Evolutionary conservation across 192 early-diverging fungal species (phyloP), one percentile per base, ranked within the genome.

Genomic region (Funneliformis geosporum): DNA sequence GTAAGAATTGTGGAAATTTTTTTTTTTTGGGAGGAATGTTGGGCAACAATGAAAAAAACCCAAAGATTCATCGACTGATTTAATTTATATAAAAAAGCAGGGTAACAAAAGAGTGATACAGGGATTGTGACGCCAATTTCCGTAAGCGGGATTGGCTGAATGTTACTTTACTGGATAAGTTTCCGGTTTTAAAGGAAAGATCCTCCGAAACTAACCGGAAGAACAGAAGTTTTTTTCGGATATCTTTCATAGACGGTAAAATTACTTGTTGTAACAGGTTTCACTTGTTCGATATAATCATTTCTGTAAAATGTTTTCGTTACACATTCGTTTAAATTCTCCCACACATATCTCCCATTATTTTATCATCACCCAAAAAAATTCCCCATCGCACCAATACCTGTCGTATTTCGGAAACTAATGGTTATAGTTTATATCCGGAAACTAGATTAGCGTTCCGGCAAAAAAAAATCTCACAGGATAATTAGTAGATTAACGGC

Each of bases 131-230:
- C 62, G 62, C 62, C 23, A 33, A 33, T 33, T 65, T 65, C 62
- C 62, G 62, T 33, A 65, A 65, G 23, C 28, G 62, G 28, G 62
- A 65, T 65, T 65, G 62, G 62, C 62, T 65, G 21, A 55, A 55
- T 55, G 47, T 55, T 55, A 55, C 47, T 64, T 64, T 64, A 27
- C 62, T 27, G 62, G 62, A 64, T 64, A 64, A 28, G 27, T 64
- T 64, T 64, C 62, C 62, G 62, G 62, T 64, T 64, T 64, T 64
- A 64, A 64, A 64, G 62, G 62, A 64, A 64, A 64, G 62, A 64
- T 64, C 61, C 62, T 27, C 62, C 62, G 62, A 28, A 64, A 64
- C 62, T 64, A 64, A 64, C 62, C 62, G 62, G 62, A 64, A 64
- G 47, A 55, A 55, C 47, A 55, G 47, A 55, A 55, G 47, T 55